phyloP scores from a whole-genome alignment of 2,329 filamentous ascomycete species.

The Aspergillus brasiliensis region DNA sequence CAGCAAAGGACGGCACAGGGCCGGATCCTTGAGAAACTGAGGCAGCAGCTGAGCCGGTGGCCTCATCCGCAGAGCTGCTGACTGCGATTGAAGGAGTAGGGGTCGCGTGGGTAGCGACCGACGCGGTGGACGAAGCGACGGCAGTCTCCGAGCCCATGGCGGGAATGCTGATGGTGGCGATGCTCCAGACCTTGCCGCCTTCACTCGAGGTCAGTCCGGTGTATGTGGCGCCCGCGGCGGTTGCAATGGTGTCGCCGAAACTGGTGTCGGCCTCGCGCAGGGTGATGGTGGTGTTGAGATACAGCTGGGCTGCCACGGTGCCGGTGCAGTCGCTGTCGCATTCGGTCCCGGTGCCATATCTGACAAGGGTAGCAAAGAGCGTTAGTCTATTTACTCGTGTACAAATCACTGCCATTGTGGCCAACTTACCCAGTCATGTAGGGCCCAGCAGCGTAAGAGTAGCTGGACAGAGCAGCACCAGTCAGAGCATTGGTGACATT shows the following conservation, averaged over 20 bases:
- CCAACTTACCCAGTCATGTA: constrained; percentile 37
- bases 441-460: constrained; percentile 38
- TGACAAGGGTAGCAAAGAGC: not conserved
- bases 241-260: constrained; percentile 28
- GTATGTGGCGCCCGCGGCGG: constrained; percentile 37
- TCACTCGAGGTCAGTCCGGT: constrained; percentile 35
- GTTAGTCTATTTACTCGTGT: not conserved
- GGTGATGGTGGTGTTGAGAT: constrained; percentile 45
- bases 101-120: not conserved
- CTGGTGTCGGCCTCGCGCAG: constrained; percentile 34
- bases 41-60: not conserved
- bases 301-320: constrained; percentile 44
- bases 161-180: constrained; percentile 39
- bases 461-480: constrained; percentile 37
- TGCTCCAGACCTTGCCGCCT: constrained; percentile 42
- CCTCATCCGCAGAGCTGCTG: not conserved
- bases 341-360: constrained; percentile 46
- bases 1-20: too few species aligned
- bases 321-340: constrained; percentile 42
- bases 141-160: constrained; percentile 26
- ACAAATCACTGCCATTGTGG: too few species aligned
- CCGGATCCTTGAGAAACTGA: not conserved
- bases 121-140: not conserved
- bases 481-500: constrained; percentile 41
- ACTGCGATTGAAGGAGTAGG: not conserved